Base-by-base conservation (phyloP, 108 stramenopile genomes). In the Craspedostauros australis region DNA sequence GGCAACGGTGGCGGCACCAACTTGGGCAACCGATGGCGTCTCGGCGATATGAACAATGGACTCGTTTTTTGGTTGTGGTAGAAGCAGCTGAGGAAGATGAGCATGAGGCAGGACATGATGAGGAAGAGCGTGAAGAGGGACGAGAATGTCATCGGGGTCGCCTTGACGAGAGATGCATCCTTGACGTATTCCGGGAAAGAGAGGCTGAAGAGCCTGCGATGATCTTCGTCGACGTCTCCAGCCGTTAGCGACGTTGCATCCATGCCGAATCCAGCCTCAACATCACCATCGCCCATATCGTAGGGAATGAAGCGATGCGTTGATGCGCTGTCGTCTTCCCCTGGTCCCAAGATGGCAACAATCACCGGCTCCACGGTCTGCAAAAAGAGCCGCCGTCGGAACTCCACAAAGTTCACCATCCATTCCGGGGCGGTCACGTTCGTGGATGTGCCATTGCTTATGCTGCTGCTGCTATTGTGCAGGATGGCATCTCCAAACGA, bases 31-130 rank as follows among this genome's bases (percentile, higher is more conserved):
- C 91, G 77, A 63, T 93, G 91, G n/a, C 86, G 56, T 23, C 91
- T 47, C 26, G 91, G 84, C 64, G 73, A 78, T 7, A 86, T 79
- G 59, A 93, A 88, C 3, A 93, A 46, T 2, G 91, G 91, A 34
- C 64, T 68, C 1, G 91, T 88, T 64, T 88, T 88, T 76, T 86
- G 85, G 54, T 82, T 86, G 63, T 93, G 91, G 54, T 84, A 86
- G 46, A 93, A 93, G 38, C 91, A 93, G 50, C 72, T 68, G 25
- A 88, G 52, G 54, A 88, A 93, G 22, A 88, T 71, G 2, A 82
- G 52, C 24, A 84, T 54, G 19, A 87, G 54, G 28, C 78, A 71
- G 21, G 54, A 50, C 71, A 88, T 73, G 25, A 82, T 72, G 25
- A 56, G 48, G 54, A 77, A 75, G 42, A 93, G 69, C 67, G 79